Percentiles rank a stretch among this genome's conserved stretches.
phyloP scores from a whole-genome alignment of 1,284 basidiomycete species.

The Puccinia hordei region DNA sequence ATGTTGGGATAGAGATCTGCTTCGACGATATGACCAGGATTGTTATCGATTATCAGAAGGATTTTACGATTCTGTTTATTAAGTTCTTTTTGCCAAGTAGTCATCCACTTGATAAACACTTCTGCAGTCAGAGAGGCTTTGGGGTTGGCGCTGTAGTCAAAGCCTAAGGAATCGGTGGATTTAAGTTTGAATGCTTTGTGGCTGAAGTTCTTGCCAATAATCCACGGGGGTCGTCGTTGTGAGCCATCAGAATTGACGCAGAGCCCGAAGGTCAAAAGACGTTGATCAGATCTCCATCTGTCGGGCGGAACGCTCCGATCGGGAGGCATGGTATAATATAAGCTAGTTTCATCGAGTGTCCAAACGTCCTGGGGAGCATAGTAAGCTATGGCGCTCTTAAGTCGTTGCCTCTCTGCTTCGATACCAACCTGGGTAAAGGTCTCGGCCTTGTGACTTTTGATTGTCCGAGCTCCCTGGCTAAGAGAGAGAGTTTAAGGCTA shows the following conservation, averaged over 20 bases:
- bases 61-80: conserved; percentile 25
- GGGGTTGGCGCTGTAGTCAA: conserved; percentile 24
- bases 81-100: conserved; percentile 26
- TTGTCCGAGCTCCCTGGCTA: conserved; percentile 23
- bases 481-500: not conserved
- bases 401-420: conserved; percentile 10
- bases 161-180: conserved; percentile 23
- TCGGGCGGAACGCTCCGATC: conserved; percentile 13
- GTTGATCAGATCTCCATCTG: conserved; percentile 29
- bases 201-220: conserved; percentile 23
- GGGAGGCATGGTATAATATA: conserved; percentile 42
- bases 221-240: conserved; percentile 14
- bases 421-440: conserved; percentile 2
- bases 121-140: conserved; percentile 33
- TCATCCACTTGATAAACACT: conserved; percentile 41
- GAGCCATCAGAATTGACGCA: conserved; percentile 30
- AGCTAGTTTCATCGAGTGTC: conserved; percentile 31
- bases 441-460: conserved; percentile 23
- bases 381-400: conserved; percentile 8
- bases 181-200: conserved; percentile 20
- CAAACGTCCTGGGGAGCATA: conserved; percentile 36
- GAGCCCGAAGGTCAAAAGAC: conserved; percentile 22
- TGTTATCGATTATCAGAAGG: conserved; percentile 36
- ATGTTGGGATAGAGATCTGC: conserved; percentile 38
- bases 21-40: conserved; percentile 30